phyloP scores from a whole-genome alignment of 768 basidiomycete genomes.

The Mycena crocata region DNA sequence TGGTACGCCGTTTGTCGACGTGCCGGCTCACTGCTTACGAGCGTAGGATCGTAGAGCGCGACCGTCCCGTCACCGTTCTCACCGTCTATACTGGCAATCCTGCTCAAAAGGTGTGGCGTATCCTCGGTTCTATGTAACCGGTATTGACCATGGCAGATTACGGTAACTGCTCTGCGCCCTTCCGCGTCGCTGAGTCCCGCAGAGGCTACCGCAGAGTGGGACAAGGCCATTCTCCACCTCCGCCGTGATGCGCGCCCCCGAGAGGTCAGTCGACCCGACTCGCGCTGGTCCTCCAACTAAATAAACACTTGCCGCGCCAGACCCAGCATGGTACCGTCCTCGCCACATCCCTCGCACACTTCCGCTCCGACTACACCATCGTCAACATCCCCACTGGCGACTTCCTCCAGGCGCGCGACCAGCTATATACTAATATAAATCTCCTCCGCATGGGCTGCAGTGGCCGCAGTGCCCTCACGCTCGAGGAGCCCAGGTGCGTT shows the following conservation, averaged over 20 bases:
- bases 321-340: constrained; percentile 78
- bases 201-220: constrained; percentile 68
- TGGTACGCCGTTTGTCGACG: constrained; percentile 57
- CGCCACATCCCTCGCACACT: constrained; percentile 88
- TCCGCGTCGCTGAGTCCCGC: constrained; percentile 51
- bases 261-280: constrained; percentile 58
- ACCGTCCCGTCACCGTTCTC: constrained; percentile 68
- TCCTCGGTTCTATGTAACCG: neutral
- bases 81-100: constrained; percentile 84
- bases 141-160: constrained; percentile 56
- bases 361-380: constrained; percentile 89
- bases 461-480: constrained; percentile 79
- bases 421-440: constrained; percentile 85
- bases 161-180: constrained; percentile 67
- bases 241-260: constrained; percentile 80
- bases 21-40: constrained; percentile 1
- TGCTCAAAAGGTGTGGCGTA: constrained; percentile 63
- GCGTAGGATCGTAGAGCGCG: constrained; percentile 74
- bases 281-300: neutral
- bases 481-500: constrained; percentile 77
- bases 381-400: constrained; percentile 81
- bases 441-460: constrained; percentile 87
- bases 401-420: constrained; percentile 70
- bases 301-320: constrained; percentile 40
- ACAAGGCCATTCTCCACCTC: constrained; percentile 68